Base-by-base conservation (phyloP, 768 basidiomycete species). In the Boletales sp. region DNA sequence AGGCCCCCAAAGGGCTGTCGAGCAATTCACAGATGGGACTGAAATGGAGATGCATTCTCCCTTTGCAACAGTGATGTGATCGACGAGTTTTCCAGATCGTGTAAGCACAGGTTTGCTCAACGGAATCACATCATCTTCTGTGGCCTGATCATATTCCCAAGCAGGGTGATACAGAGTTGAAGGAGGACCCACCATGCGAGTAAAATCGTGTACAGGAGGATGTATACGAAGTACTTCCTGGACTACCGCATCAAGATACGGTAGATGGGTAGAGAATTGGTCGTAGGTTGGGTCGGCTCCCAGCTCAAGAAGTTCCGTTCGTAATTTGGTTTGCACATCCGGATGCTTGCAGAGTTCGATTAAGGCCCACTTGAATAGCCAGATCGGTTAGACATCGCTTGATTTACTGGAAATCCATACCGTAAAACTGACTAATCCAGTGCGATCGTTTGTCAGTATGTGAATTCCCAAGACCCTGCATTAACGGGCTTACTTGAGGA, bases 111-210 rank as follows among this genome's bases (percentile, higher is more conserved):
- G 79, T 4, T 59, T 53, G 3, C 70, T 71, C 8, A 86, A 72
- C 0, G 83, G 84, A 12, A 88, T 72, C 0, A 82, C 59, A 47
- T 83, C 79, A 56, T 86, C 83, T 52, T 75, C 67, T 2, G 60
- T 53, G 0, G 80, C 75, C 74, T 31, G 11, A 37, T 5, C 9
- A 8, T 10, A 7, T 37, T 4, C 17, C 15, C 15, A 35, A 3
- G 34, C 12, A 8, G 15, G 36, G 15, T 17, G 4, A 18, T 9
- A 9, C 9, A 37, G 9, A 28, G 25, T 28, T 5, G 15, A 37
- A 10, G 50, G n/a, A 18, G 1, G 25, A 57, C 55, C n/a, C 52
- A 63, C 58, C 0, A 55, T 0, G 17, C 59, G 54, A 1, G 28
- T 48, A 5, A 25, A 1, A n/a, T 71, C 65, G 0, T 21, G 14